Conservation (phyloP, 345 rosid species). For the Abelmoschus esculentus region DNA sequence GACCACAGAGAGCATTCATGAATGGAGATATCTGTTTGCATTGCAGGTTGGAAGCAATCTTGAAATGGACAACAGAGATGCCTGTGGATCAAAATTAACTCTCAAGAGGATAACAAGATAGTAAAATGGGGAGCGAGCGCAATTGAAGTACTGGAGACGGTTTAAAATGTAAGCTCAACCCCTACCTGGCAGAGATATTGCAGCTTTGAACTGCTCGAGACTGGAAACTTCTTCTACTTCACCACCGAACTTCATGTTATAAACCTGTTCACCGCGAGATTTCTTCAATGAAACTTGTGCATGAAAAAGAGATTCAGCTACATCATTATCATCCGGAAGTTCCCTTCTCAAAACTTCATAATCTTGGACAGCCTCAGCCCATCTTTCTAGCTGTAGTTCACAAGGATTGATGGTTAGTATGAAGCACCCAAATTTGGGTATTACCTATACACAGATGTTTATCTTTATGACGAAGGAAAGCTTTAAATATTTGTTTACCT, state of each 20-base stretch:
- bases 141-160: no score
- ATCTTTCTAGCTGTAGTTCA: constrained; percentile 62
- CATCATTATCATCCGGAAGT: constrained; percentile 68
- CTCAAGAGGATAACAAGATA: no score
- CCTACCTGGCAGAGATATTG: constrained; percentile 15
- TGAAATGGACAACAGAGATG: no score
- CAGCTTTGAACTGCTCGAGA: constrained; percentile 16
- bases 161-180: constrained; percentile 28
- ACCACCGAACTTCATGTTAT: constrained; percentile 90
- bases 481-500: no score
- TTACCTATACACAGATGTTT: no score
- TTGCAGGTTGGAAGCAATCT: no score
- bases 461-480: no score
- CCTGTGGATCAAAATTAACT: no score
- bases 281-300: constrained; percentile 90
- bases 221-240: constrained; percentile 72
- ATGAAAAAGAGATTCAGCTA: constrained; percentile 83
- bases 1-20: no score
- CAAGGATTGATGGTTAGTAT: background rate
- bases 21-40: no score
- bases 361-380: constrained; percentile 85
- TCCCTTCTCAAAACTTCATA: constrained; percentile 73
- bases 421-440: no score
- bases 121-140: no score
- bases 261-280: constrained; percentile 80